Base-by-base conservation (phyloP, 2,329 filamentous ascomycete genomes). In the Bisporella sp. region DNA sequence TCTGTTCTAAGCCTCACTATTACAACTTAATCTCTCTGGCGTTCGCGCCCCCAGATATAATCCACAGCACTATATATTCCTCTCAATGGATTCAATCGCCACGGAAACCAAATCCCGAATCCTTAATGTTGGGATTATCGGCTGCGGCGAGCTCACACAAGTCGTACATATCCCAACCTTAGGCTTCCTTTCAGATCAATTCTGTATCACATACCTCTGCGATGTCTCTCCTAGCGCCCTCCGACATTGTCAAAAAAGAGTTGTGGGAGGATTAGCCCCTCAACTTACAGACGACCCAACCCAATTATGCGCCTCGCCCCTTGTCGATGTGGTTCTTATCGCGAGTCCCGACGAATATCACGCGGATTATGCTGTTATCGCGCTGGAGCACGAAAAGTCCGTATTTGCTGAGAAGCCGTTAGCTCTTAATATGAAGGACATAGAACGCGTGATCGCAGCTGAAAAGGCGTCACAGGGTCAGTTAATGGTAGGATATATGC, bases 381-480 rank as follows among this genome's bases (percentile, higher is more conserved):
- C 79, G 0, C 67, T 85, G 1, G 54, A 74, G 48, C 64, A 74
- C 12, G 70, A 73, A 48, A 85, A 85, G 60, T 68, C 76, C 54
- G 74, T 76, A 8, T 70, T 85, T 52, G 66, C 84, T 4, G 80
- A 85, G 60, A 82, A 82, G 51, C 81, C 81, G 0, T 58, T 80
- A 2, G 71, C 77, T 0, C 59, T 83, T 4, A 75, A 69, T 29
- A 63, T 75, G 21, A 68, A 66, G 2, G 72, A 74, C 44, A 66
- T 73, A 0, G 64, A 73, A 30, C 60, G 65, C 0, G 73, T 85
- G 28, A 64, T 75, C 31, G 71, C 67, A 0, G 78, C 78, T 0
- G 75, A 81, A 59, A 62, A 64, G 13, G 57, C 52, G 1, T 70
- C 71, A 0, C 57, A 62, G 8, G 72, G 70, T 0, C 57, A 53